These are phyloP conservation scores for Chloranthus sessilifolius DNA, from an alignment of 164 flowering plant genomes.

Conservation along the genomic window DNA sequence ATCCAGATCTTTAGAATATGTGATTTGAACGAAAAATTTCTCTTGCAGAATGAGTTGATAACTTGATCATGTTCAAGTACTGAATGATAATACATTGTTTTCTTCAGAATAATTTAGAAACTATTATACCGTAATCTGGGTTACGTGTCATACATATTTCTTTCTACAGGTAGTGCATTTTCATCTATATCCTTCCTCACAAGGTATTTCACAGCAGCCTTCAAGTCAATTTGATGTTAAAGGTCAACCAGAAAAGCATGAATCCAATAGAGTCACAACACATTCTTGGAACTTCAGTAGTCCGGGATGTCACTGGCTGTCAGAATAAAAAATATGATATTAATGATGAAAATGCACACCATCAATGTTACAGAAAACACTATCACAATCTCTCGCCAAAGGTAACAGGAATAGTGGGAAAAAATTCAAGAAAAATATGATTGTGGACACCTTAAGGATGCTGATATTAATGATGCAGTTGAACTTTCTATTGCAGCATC, in stretches of 20 bases:
- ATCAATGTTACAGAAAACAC: slow-evolving; percentile 2
- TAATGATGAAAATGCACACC: slow-evolving; percentile 9
- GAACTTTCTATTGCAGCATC: slow-evolving; percentile 83
- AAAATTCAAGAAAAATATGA: slow-evolving; percentile 16
- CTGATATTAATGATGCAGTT: slow-evolving; percentile 43
- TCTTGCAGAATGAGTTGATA: neutral
- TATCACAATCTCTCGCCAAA: slow-evolving; percentile 5
- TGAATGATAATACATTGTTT: no score
- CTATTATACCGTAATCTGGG: neutral
- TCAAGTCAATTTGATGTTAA: slow-evolving; percentile 14
- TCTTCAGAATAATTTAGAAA: neutral
- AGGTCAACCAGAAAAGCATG: slow-evolving; percentile 17
- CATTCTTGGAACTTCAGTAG: slow-evolving; percentile 15
- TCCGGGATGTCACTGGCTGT: slow-evolving; percentile 5
- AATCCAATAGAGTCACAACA: slow-evolving; percentile 5
- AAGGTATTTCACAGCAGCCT: slow-evolving; percentile 24
- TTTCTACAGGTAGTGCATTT: slow-evolving; percentile 42
- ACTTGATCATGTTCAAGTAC: no score
- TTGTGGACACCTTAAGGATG: slow-evolving; percentile 10
- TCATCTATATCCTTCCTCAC: slow-evolving; percentile 51
- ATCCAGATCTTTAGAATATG: neutral
- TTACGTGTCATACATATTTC: neutral
- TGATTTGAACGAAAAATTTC: neutral
- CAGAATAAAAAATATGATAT: slow-evolving; percentile 8
- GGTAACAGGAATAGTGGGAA: slow-evolving; percentile 8